A percentile compares a stretch with the other conserved stretches of the same genome.
phyloP scores from a whole-genome alignment of 805 yeast species.

The Metschnikowia reukaufii region DNA sequence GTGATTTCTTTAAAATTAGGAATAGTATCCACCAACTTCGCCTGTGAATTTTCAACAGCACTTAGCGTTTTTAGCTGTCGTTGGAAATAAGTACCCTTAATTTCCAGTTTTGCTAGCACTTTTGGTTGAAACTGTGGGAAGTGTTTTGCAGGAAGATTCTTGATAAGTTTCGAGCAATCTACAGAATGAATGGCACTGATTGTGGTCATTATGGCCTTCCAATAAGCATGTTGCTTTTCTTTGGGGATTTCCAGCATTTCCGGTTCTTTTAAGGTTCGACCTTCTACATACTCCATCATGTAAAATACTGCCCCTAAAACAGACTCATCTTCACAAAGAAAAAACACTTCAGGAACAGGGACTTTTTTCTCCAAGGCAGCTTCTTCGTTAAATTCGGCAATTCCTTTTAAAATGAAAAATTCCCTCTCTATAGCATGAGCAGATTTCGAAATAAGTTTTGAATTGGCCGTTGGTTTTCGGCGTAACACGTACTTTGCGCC shows the following conservation, averaged over 20 bases:
- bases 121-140: constrained; percentile 42
- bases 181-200: constrained; percentile 50
- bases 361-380: constrained; percentile 27
- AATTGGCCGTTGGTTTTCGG: constrained; percentile 54
- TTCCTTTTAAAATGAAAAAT: constrained; percentile 48
- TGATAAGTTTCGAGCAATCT: constrained; percentile 42
- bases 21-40: constrained; percentile 44
- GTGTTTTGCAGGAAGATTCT: constrained; percentile 44
- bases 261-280: constrained; percentile 57
- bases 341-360: constrained; percentile 54
- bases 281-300: constrained; percentile 59
- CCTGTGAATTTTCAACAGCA: constrained; percentile 40
- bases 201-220: constrained; percentile 51
- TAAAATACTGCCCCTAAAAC: constrained; percentile 58
- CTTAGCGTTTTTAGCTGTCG: constrained; percentile 52
- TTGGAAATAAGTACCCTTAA: constrained; percentile 42
- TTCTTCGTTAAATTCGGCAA: constrained; percentile 29
- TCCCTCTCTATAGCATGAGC: constrained; percentile 68
- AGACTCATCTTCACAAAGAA: constrained; percentile 57
- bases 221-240: constrained; percentile 29
- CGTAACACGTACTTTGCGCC: constrained; percentile 48
- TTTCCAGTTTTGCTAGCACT: constrained; percentile 17
- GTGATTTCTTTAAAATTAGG: constrained; percentile 46
- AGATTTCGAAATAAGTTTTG: constrained; percentile 49
- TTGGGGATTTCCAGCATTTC: constrained; percentile 38